phyloP scores from a whole-genome alignment of 2,329 filamentous ascomycete genomes.

The Pyricularia sp. region DNA sequence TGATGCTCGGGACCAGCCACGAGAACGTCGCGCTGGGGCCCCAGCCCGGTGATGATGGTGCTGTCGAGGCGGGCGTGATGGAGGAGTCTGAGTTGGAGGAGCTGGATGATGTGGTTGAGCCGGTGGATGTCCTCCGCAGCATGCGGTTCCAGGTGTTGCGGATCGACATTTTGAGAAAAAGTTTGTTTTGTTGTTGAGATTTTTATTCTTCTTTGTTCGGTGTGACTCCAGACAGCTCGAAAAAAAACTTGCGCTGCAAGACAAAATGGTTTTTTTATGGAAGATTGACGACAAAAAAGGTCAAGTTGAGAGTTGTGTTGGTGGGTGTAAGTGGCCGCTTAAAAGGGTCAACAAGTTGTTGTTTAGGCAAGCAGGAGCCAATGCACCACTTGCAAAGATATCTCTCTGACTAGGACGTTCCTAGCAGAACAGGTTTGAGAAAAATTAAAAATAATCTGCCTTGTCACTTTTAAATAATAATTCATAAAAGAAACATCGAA shows the following conservation, averaged over 20 bases:
- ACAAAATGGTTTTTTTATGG: neutral
- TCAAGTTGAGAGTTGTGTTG: neutral
- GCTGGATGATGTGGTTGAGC: neutral
- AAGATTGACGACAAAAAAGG: neutral
- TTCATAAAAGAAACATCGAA: neutral
- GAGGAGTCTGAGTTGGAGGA: slow-evolving; percentile 1
- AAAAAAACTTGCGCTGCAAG: neutral
- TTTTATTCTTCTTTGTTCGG: neutral
- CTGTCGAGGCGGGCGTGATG: neutral
- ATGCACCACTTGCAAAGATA: neutral
- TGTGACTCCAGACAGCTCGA: neutral
- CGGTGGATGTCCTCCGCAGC: slow-evolving; percentile 7
- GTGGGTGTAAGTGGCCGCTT: neutral
- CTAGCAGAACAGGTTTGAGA: neutral
- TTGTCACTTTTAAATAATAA: neutral
- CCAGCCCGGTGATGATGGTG: slow-evolving; percentile 7
- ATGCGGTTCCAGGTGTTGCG: slow-evolving; percentile 11
- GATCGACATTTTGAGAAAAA: slow-evolving; percentile 10
- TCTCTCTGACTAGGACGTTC: neutral
- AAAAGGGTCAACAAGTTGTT: neutral
- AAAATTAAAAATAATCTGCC: neutral
- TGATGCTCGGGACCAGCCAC: slow-evolving; percentile 2
- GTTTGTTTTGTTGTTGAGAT: neutral
- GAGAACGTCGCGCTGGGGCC: slow-evolving; percentile 7
- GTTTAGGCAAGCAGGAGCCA: neutral